Evolutionary conservation across 164 flowering plant genomes (phyloP).

Genomic region (Magnolia kwangsiensis): DNA sequence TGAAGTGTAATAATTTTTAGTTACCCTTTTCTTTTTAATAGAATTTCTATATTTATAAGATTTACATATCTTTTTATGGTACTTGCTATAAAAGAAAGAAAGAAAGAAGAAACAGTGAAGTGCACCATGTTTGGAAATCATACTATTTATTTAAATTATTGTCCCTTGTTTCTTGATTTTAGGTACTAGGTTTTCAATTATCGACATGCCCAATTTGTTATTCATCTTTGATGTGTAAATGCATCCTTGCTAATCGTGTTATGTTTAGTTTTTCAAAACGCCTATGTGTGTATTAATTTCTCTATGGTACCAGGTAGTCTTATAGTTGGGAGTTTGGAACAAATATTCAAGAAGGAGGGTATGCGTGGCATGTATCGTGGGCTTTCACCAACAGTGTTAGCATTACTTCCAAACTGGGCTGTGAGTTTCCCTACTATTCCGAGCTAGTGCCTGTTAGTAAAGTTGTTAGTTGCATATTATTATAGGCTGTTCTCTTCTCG

Average conservation of each 20-base stretch:
- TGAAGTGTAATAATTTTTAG: too few species aligned
- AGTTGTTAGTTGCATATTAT: not conserved
- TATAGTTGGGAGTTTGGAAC: conserved; percentile 77
- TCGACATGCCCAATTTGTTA: not conserved
- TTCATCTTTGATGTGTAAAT: not conserved
- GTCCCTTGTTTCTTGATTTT: not conserved
- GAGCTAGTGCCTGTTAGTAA: not conserved
- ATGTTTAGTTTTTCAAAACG: not conserved
- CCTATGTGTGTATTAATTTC: not conserved
- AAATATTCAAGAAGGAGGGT: conserved; percentile 75
- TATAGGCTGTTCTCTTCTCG: too few species aligned
- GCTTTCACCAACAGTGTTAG: conserved; percentile 87
- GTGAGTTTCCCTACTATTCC: conserved; percentile 17
- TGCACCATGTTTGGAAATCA: not conserved
- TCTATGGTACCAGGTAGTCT: conserved; percentile 51
- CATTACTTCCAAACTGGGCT: conserved; percentile 91
- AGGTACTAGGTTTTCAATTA: not conserved
- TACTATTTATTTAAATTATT: not conserved
- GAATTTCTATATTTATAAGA: not conserved
- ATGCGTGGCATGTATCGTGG: conserved; percentile 97
- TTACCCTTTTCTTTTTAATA: too few species aligned
- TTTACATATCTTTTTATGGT: not conserved
- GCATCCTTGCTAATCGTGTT: not conserved
- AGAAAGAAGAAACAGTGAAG: too few species aligned
- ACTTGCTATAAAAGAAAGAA: not conserved